These are phyloP conservation scores for Paramecium sonneborni DNA, from an alignment of 73 alveolate species.

Conservation along the genomic window DNA sequence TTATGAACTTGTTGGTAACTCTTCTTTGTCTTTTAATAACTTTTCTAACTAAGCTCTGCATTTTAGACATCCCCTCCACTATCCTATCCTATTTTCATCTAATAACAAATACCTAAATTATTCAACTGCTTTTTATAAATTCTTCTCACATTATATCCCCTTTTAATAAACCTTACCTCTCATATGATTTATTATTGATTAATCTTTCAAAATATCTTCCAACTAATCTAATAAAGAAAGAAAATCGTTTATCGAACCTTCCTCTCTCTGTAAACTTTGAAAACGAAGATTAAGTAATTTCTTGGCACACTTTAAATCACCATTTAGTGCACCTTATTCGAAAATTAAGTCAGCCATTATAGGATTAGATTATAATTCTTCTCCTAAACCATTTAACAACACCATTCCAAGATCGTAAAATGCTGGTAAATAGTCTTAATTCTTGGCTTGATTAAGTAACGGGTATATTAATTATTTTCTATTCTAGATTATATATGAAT, in stretches of 20 bases:
- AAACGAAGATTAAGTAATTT: background rate
- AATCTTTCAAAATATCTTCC: background rate
- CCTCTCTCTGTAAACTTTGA: background rate
- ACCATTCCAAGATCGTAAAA: constrained; percentile 47
- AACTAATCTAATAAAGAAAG: background rate
- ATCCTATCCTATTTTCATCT: constrained; percentile 14
- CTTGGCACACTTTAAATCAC: background rate
- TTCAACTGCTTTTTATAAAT: background rate
- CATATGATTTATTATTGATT: background rate
- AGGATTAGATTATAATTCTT: background rate
- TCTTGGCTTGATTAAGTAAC: constrained; percentile 36
- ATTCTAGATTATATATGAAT: background rate
- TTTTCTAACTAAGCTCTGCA: background rate
- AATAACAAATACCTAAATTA: background rate
- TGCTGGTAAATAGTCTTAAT: constrained; percentile 46
- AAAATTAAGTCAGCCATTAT: constrained; percentile 41
- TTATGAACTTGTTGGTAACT: background rate
- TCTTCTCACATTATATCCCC: background rate
- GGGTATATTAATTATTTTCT: background rate
- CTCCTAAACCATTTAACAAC: background rate
- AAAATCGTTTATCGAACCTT: background rate
- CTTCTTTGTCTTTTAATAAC: background rate
- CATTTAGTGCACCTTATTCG: constrained; percentile 40
- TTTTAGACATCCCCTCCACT: constrained; percentile 1
- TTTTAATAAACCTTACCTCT: constrained; percentile 34